Evolutionary conservation across 495 filamentous ascomycete genomes (phyloP).

Genomic region (Amniculicola lignicola): DNA sequence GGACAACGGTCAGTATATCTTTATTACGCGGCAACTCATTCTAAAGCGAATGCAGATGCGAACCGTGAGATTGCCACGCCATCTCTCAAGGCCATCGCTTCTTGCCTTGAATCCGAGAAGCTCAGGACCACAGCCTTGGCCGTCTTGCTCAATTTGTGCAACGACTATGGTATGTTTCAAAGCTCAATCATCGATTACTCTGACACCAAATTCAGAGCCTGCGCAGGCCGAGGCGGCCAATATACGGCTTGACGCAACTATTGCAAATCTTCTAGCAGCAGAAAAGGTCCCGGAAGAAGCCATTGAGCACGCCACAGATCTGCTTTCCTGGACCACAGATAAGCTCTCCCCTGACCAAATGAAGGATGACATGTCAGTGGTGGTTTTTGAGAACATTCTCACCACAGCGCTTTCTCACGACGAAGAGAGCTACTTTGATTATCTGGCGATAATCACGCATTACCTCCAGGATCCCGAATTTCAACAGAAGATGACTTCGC

Average conservation of each 20-base stretch:
- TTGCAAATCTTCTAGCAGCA: conserved; percentile 5
- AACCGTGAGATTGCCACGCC: conserved; percentile 13
- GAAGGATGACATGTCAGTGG: conserved; percentile 11
- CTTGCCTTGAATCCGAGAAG: conserved; percentile 8
- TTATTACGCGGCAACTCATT: neutral
- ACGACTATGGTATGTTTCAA: conserved; percentile 27
- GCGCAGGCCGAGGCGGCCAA: conserved; percentile 24
- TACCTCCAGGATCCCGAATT: conserved; percentile 27
- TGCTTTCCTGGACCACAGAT: conserved; percentile 25
- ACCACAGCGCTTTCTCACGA: conserved; percentile 12
- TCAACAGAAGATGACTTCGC: conserved; percentile 10
- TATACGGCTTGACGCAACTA: conserved; percentile 19
- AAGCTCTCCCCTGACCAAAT: conserved; percentile 22
- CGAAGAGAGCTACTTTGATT: conserved; percentile 28
- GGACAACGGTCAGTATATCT: conserved; percentile 23
- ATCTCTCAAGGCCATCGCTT: conserved; percentile 1
- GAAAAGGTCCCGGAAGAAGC: conserved; percentile 21
- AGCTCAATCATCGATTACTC: neutral
- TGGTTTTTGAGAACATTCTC: conserved; percentile 7
- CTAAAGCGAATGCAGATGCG: conserved; percentile 9
- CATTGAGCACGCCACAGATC: conserved; percentile 27
- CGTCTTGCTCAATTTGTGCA: conserved; percentile 30
- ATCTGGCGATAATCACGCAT: conserved; percentile 14
- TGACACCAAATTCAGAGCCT: conserved; percentile 16
- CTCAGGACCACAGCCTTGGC: conserved; percentile 20